Percentiles rank a stretch among this genome's conserved stretches.
These are phyloP conservation scores for Colletotrichum lupini DNA, from an alignment of 2,329 filamentous ascomycete species.

Conservation along the genomic window DNA sequence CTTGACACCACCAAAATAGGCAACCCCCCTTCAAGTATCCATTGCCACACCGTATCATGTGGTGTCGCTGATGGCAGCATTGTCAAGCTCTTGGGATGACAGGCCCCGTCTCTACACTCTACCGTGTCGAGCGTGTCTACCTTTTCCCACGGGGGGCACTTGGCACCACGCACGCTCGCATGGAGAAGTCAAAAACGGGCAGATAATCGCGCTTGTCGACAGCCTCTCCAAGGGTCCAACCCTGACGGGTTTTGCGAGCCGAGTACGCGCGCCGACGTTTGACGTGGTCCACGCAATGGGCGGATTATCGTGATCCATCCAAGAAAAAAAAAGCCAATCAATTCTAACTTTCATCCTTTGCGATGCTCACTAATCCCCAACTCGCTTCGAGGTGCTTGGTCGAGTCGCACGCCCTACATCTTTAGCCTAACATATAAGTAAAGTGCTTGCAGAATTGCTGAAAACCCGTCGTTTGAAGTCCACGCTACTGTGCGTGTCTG, in stretches of 20 bases:
- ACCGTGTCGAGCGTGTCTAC: background rate
- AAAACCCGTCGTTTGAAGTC: background rate
- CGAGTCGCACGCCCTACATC: background rate
- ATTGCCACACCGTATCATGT: slow-evolving; percentile 25
- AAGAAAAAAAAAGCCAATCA: background rate
- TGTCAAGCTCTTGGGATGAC: slow-evolving; percentile 28
- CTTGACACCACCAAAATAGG: slow-evolving; percentile 14
- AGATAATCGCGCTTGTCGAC: slow-evolving; percentile 1
- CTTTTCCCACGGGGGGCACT: background rate
- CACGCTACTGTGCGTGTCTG: slow-evolving; percentile 9
- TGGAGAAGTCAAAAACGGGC: slow-evolving; percentile 11
- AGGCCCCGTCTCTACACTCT: slow-evolving; percentile 6
- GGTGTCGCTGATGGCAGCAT: slow-evolving; percentile 17
- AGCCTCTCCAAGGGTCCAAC: slow-evolving; percentile 3
- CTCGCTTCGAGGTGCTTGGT: background rate
- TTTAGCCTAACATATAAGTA: background rate
- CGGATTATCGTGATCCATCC: background rate
- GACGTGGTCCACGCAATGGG: background rate
- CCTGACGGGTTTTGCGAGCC: background rate
- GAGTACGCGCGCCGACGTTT: slow-evolving; percentile 1
- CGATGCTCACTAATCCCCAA: background rate
- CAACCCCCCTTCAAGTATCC: slow-evolving; percentile 4
- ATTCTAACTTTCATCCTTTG: background rate
- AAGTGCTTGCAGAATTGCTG: background rate
- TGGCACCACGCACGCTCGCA: slow-evolving; percentile 8